Evolutionary conservation across 768 basidiomycete genomes (phyloP).

Genomic region (Suillus fuscotomentosus): DNA sequence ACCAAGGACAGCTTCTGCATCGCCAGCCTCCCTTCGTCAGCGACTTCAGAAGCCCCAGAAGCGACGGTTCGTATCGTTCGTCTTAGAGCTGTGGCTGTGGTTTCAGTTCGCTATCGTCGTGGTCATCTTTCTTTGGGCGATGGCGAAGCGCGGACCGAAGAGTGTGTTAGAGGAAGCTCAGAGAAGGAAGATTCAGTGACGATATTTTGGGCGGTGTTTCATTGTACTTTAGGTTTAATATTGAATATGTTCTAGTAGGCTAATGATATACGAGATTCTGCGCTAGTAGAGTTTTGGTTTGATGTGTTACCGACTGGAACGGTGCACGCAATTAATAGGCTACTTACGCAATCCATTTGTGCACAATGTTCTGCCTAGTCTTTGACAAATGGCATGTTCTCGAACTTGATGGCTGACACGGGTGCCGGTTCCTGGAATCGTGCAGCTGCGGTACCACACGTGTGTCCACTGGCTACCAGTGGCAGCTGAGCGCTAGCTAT

Average conservation of each 20-base stretch:
- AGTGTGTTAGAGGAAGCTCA: constrained; percentile 54
- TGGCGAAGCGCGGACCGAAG: constrained; percentile 77
- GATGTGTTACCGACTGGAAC: background rate
- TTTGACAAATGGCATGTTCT: background rate
- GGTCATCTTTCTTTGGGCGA: constrained; percentile 74
- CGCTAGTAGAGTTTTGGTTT: background rate
- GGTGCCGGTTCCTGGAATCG: background rate
- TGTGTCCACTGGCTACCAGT: background rate
- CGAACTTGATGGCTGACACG: background rate
- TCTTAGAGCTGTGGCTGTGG: constrained; percentile 84
- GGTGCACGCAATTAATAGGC: background rate
- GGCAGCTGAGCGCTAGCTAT: background rate
- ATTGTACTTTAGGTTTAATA: constrained; percentile 15
- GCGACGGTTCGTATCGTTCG: constrained; percentile 38
- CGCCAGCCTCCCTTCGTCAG: background rate
- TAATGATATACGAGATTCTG: background rate
- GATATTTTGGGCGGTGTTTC: constrained; percentile 6
- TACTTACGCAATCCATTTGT: no score
- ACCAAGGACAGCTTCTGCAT: constrained; percentile 3
- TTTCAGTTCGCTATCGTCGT: constrained; percentile 76
- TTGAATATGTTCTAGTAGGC: constrained; percentile 12
- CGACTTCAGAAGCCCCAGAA: constrained; percentile 22
- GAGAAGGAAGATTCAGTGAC: constrained; percentile 20
- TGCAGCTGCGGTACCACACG: background rate
- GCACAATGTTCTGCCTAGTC: background rate